phyloP scores from a whole-genome alignment of 768 basidiomycete genomes.

The Phaeolepiota aurea region DNA sequence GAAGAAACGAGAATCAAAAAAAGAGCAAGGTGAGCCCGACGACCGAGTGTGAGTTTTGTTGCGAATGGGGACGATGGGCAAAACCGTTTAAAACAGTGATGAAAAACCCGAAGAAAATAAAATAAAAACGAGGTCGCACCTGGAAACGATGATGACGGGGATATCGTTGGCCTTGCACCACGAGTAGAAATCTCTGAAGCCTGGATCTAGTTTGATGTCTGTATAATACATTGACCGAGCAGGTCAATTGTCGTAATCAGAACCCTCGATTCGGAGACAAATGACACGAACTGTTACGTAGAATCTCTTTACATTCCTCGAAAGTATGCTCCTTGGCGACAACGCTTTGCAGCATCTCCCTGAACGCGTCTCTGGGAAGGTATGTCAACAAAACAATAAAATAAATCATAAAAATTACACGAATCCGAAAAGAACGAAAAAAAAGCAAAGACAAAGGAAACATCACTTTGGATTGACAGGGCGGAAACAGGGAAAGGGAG shows the following conservation, averaged over 20 bases:
- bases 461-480: no score
- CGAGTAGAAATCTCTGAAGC: slow-evolving; percentile 80
- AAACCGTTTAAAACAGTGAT: no score
- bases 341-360: slow-evolving; percentile 79
- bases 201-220: slow-evolving; percentile 84
- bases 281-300: slow-evolving; percentile 52
- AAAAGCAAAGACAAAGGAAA: no score
- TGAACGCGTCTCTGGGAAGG: slow-evolving; percentile 69
- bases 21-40: no score
- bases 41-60: no score
- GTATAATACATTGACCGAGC: not conserved
- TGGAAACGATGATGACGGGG: slow-evolving; percentile 90
- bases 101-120: not conserved
- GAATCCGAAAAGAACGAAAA: not conserved
- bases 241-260: no score
- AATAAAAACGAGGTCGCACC: slow-evolving; percentile 28
- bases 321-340: slow-evolving; percentile 67
- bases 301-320: slow-evolving; percentile 74
- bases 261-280: not conserved
- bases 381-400: not conserved
- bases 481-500: no score
- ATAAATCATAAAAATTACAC: not conserved
- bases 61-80: no score
- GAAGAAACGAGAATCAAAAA: not conserved
- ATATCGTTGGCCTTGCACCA: slow-evolving; percentile 79